Evolutionary conservation across 805 yeast genomes (phyloP).

Genomic region (Barnettozyma sucrosica): DNA sequence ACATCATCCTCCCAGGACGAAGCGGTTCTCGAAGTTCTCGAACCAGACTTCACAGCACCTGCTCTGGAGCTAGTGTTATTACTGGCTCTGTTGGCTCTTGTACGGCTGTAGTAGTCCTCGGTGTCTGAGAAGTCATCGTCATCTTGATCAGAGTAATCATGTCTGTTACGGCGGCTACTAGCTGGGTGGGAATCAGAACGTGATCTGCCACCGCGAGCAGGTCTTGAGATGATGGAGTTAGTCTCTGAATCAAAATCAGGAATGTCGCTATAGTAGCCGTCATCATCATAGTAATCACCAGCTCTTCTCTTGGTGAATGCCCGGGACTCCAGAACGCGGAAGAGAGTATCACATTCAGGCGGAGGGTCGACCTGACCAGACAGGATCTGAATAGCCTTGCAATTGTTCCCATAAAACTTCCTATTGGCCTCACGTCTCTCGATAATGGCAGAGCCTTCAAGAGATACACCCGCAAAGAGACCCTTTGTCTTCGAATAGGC

Average conservation of each 20-base stretch:
- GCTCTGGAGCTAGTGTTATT: not conserved
- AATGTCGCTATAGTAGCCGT: conserved; percentile 69
- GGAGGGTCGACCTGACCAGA: conserved; percentile 91
- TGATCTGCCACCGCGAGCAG: conserved; percentile 21
- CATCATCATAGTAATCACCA: conserved; percentile 44
- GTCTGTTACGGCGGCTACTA: conserved; percentile 14
- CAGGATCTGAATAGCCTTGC: conserved; percentile 83
- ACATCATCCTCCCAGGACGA: conserved; percentile 87
- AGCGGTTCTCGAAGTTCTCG: conserved; percentile 27
- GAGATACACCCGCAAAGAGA: conserved; percentile 92
- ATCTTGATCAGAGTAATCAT: conserved; percentile 26
- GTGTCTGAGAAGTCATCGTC: conserved; percentile 31
- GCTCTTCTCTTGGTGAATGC: conserved; percentile 60
- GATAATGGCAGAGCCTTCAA: conserved; percentile 93
- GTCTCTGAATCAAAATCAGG: conserved; percentile 22
- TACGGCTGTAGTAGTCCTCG: conserved; percentile 36
- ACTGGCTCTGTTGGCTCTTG: conserved; percentile 17
- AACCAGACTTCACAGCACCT: conserved; percentile 10
- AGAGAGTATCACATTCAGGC: conserved; percentile 79
- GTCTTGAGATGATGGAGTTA: conserved; percentile 17
- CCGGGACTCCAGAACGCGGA: conserved; percentile 79
- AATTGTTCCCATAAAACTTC: conserved; percentile 83
- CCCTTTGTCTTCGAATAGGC: conserved; percentile 96
- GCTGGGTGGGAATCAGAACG: not conserved
- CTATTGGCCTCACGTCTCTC: conserved; percentile 97